phyloP scores from a whole-genome alignment of 257 asterid genomes.

The Penstemon eatonii region DNA sequence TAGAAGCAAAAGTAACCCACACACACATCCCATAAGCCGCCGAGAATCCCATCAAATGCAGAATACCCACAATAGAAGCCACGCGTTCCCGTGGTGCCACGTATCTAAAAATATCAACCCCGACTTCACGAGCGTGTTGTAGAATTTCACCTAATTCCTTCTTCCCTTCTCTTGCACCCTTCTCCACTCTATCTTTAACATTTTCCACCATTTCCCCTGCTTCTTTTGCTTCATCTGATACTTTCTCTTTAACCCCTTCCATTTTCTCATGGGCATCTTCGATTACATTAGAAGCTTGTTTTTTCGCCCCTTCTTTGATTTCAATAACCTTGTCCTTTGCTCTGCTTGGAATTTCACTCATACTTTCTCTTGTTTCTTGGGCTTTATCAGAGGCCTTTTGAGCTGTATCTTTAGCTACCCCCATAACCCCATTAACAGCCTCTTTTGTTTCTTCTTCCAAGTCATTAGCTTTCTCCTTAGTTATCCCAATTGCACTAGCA shows the following conservation, averaged over 20 bases:
- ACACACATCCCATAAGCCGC: slow-evolving; percentile 65
- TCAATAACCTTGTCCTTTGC: slow-evolving; percentile 23
- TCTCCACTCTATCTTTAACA: slow-evolving; percentile 25
- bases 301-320: slow-evolving; percentile 15
- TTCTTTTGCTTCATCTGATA: slow-evolving; percentile 14
- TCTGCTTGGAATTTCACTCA: neutral
- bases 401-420: slow-evolving; percentile 3
- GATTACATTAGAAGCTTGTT: slow-evolving; percentile 20
- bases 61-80: slow-evolving; percentile 30
- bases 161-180: slow-evolving; percentile 32
- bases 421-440: slow-evolving; percentile 18
- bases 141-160: slow-evolving; percentile 42
- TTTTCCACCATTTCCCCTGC: slow-evolving; percentile 27
- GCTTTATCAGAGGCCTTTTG: slow-evolving; percentile 20
- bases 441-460: slow-evolving; percentile 26
- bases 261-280: slow-evolving; percentile 22
- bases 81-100: slow-evolving; percentile 26
- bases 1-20: slow-evolving; percentile 79
- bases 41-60: slow-evolving; percentile 58
- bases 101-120: slow-evolving; percentile 30
- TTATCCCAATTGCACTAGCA: slow-evolving; percentile 40
- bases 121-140: slow-evolving; percentile 31
- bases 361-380: slow-evolving; percentile 29
- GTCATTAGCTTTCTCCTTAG: slow-evolving; percentile 29
- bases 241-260: slow-evolving; percentile 28